Evolutionary conservation across 176 grass and related monocot species (phyloP), one percentile per base, ranked within the genome.

Genomic region (Rhynchospora pubera): DNA sequence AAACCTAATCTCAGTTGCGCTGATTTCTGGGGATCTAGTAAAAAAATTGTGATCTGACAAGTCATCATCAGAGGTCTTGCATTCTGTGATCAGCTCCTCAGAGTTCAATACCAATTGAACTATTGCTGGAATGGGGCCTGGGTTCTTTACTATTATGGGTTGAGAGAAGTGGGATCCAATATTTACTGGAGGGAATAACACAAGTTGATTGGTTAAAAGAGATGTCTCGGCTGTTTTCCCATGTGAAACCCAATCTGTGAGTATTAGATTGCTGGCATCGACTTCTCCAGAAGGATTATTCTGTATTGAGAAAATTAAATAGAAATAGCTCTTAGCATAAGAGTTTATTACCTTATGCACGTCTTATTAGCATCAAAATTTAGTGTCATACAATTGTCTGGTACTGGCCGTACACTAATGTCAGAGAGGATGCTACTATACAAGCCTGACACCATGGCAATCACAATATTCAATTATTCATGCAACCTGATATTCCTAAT

Each of bases 91-190:
- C 6, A 87, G 79, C 85, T 95, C 90, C 62, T 94, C 89, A 23
- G 96, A 91, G 76, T 93, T 95, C 65, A 99, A 52, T 60, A 95
- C 46, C 73, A 99, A 73, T 84, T 99, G 96, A 86, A 99, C 82
- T 45, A 89, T n/a, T 62, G 83, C 85, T 87, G 67, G 86, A 26
- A 85, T 65, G 52, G 87, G 84, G 74, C 89, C 90, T 74, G 90
- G 90, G 78, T 99, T 99, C 76, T 84, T 91, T 34, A 99, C 74
- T 16, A 76, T 85, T 89, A 99, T 89, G 82, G 89, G 91, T 85
- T 89, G 73, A 60, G 90, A 91, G 63, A 88, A 76, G 65, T 91
- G 89, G 26, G 91, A 93, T 82, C 96, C 96, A 89, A 94, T 83
- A 88, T 91, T 92, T 57, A 99, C 88, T 51, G 86, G 71, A 44